These are phyloP conservation scores for Sanghuangporus sanghuang DNA, from an alignment of 1,284 basidiomycete species.

Conservation along the genomic window DNA sequence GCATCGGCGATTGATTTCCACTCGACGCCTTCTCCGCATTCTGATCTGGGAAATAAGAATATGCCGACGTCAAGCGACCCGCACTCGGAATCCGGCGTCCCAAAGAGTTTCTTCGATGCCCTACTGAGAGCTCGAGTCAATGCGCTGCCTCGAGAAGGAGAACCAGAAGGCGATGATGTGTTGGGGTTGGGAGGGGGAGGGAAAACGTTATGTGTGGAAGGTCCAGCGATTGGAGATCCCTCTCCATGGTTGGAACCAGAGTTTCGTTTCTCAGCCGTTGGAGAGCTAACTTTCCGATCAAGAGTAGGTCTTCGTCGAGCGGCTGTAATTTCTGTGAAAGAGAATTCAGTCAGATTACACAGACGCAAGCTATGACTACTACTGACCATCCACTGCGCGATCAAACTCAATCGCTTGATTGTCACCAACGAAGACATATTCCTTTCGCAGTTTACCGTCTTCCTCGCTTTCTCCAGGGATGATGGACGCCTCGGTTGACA, in stretches of 20 bases:
- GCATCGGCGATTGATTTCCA: conserved; percentile 40
- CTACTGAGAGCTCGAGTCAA: conserved; percentile 83
- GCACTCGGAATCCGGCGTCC: conserved; percentile 41
- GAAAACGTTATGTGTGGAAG: conserved; percentile 45
- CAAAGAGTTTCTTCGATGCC: conserved; percentile 89
- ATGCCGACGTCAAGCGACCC: conserved; percentile 27
- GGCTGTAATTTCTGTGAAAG: conserved; percentile 52
- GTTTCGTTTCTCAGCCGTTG: conserved; percentile 36
- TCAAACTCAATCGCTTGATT: conserved; percentile 72
- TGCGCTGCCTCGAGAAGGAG: conserved; percentile 61
- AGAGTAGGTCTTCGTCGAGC: conserved; percentile 53
- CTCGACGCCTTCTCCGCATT: not conserved
- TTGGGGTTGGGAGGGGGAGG: conserved; percentile 43
- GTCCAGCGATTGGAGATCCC: conserved; percentile 25
- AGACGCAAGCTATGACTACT: not conserved
- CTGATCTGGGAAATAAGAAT: conserved; percentile 22
- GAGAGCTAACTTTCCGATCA: conserved; percentile 44
- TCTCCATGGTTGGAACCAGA: conserved; percentile 21
- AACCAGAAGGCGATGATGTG: conserved; percentile 51
- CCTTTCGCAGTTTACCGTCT: conserved; percentile 65
- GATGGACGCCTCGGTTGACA: conserved; percentile 59
- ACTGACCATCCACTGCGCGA: conserved; percentile 68
- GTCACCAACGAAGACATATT: conserved; percentile 77
- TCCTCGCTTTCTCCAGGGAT: conserved; percentile 82
- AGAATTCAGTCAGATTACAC: not conserved